Conservation (phyloP, 108 stramenopile species). For the Fragilaria crotonensis region DNA sequence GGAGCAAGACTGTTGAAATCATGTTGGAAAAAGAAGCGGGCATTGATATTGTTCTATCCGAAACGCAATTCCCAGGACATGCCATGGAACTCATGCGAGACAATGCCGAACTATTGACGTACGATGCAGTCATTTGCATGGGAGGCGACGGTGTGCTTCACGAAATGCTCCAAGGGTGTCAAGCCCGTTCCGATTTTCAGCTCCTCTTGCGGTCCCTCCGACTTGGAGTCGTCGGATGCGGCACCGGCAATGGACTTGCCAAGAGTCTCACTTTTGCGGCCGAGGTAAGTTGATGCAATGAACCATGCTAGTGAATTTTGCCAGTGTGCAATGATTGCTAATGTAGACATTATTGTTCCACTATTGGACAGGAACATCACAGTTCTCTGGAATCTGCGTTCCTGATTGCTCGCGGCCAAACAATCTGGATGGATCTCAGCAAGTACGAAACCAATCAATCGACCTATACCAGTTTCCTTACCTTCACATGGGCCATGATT, state of each 20-base stretch:
- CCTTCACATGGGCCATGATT: slow-evolving; percentile 79
- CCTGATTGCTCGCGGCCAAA: slow-evolving; percentile 61
- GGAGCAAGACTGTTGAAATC: slow-evolving; percentile 38
- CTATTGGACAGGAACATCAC: slow-evolving; percentile 22
- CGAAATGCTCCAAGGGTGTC: slow-evolving; percentile 72
- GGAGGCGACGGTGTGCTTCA: slow-evolving; percentile 85
- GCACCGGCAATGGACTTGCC: slow-evolving; percentile 82
- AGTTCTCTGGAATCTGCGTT: slow-evolving; percentile 56
- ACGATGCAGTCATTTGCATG: slow-evolving; percentile 61
- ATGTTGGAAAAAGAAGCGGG: slow-evolving; percentile 67
- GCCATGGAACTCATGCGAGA: slow-evolving; percentile 61
- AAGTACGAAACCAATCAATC: slow-evolving; percentile 38
- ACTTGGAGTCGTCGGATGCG: slow-evolving; percentile 71
- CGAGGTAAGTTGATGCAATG: slow-evolving; percentile 27
- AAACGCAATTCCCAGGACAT: slow-evolving; percentile 49
- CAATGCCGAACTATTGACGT: slow-evolving; percentile 39
- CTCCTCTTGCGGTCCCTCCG: slow-evolving; percentile 36
- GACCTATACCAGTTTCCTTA: slow-evolving; percentile 62
- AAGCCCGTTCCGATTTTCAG: slow-evolving; percentile 31
- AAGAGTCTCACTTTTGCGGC: slow-evolving; percentile 48
- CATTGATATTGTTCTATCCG: slow-evolving; percentile 42
- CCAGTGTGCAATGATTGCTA: no score
- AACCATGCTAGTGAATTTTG: background rate
- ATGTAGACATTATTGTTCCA: slow-evolving; percentile 4
- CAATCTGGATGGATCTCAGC: slow-evolving; percentile 49